These are phyloP conservation scores for Apiospora saccharicola DNA, from an alignment of 2,329 filamentous ascomycete genomes.

Conservation along the genomic window DNA sequence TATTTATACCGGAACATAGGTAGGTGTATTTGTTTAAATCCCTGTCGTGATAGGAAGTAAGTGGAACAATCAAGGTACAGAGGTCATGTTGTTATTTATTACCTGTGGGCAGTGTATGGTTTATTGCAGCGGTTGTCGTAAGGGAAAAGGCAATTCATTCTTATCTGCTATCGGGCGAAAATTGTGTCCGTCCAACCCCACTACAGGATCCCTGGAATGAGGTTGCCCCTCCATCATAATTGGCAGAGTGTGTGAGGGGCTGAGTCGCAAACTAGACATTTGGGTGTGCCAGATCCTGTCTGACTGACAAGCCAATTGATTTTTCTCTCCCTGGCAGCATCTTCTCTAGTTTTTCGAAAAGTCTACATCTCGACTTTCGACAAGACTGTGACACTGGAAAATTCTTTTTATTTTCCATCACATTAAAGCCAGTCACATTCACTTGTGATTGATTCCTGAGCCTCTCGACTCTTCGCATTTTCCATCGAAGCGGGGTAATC, in stretches of 20 bases:
- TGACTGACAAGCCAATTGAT: slow-evolving; percentile 12
- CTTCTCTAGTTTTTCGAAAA: slow-evolving; percentile 18
- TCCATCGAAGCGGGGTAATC: slow-evolving; percentile 23
- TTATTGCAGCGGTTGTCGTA: too few species aligned
- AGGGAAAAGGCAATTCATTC: neutral
- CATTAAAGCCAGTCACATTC: slow-evolving; percentile 22
- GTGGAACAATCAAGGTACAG: too few species aligned
- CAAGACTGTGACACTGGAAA: slow-evolving; percentile 5
- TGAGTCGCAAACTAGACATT: slow-evolving; percentile 17
- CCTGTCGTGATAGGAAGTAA: too few species aligned
- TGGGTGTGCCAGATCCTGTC: neutral
- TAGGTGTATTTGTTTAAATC: too few species aligned
- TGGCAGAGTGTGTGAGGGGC: slow-evolving; percentile 20
- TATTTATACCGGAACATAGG: too few species aligned
- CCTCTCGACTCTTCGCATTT: slow-evolving; percentile 16
- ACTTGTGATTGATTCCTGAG: slow-evolving; percentile 22
- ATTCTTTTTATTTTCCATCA: slow-evolving; percentile 8
- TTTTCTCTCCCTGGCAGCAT: slow-evolving; percentile 19
- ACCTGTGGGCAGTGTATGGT: too few species aligned
- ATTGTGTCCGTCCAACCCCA: neutral
- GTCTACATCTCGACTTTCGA: slow-evolving; percentile 21
- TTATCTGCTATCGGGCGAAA: slow-evolving; percentile 20
- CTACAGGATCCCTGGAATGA: neutral
- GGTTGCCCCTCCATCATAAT: slow-evolving; percentile 20
- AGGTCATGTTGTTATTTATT: too few species aligned